Evolutionary conservation across 306 rosid genomes (phyloP).

Genomic region (Prunus padus): DNA sequence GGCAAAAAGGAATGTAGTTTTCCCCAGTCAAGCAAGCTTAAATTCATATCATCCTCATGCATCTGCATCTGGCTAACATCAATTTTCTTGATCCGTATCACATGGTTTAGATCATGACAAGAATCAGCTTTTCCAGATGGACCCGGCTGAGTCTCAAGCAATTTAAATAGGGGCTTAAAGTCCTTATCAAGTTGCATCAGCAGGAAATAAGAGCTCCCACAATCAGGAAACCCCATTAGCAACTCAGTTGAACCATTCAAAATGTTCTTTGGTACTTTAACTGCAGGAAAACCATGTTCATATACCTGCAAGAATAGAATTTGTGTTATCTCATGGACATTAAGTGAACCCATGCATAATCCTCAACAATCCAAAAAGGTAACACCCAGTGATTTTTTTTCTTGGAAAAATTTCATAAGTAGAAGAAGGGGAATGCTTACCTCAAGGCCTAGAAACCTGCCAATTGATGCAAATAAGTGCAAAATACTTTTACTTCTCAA

Average conservation of each 20-base stretch:
- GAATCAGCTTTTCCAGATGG: constrained; percentile 59
- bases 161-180: constrained; percentile 80
- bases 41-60: constrained; percentile 86
- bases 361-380: background rate
- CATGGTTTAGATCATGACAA: constrained; percentile 56
- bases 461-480: constrained; percentile 89
- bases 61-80: constrained; percentile 83
- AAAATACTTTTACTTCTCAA: constrained; percentile 89
- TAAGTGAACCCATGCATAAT: constrained; percentile 11
- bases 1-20: constrained; percentile 56
- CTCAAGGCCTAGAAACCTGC: constrained; percentile 92
- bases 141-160: constrained; percentile 77
- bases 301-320: constrained; percentile 59
- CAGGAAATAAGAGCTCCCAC: constrained; percentile 83
- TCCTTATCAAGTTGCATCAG: constrained; percentile 90
- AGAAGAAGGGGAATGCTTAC: constrained; percentile 39
- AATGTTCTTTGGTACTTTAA: constrained; percentile 72
- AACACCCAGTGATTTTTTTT: background rate
- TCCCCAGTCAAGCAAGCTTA: constrained; percentile 75
- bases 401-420: background rate
- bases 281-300: constrained; percentile 72
- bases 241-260: constrained; percentile 68
- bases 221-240: constrained; percentile 93
- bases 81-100: constrained; percentile 64
- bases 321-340: constrained; percentile 2